These are phyloP conservation scores for Tolypocladium tundrense DNA, from an alignment of 2,329 filamentous ascomycete species.

Conservation along the genomic window DNA sequence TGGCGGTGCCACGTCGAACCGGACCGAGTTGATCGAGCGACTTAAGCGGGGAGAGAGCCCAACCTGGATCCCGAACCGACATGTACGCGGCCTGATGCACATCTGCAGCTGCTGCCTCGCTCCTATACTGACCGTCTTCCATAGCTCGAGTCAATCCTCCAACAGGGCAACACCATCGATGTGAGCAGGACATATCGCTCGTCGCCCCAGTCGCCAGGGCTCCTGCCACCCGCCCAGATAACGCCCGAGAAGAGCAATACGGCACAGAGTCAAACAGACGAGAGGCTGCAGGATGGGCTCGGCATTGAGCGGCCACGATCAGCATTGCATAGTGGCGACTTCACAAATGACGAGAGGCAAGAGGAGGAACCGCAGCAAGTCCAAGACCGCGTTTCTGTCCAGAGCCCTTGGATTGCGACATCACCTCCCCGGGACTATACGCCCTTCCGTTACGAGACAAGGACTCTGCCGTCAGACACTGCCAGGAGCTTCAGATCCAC, in stretches of 20 bases:
- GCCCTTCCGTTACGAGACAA: constrained; percentile 32
- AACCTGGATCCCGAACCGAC: constrained; percentile 58
- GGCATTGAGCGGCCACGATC: constrained; percentile 77
- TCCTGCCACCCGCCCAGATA: constrained; percentile 37
- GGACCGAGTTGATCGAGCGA: constrained; percentile 71
- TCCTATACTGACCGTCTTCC: not conserved
- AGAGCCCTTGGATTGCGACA: constrained; percentile 39
- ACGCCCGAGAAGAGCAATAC: constrained; percentile 32
- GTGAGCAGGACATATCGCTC: constrained; percentile 15
- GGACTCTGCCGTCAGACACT: constrained; percentile 18
- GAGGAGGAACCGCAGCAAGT: constrained; percentile 5
- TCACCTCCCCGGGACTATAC: constrained; percentile 44
- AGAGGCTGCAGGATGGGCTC: constrained; percentile 41
- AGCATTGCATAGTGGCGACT: constrained; percentile 58
- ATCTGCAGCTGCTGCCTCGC: not conserved
- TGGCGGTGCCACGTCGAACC: constrained; percentile 39
- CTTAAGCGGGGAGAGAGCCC: constrained; percentile 73
- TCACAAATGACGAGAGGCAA: constrained; percentile 33
- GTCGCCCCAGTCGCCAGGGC: constrained; percentile 24
- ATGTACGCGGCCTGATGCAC: constrained; percentile 31
- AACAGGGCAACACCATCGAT: constrained; percentile 9
- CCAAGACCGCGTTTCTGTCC: constrained; percentile 1
- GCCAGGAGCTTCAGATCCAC: constrained; percentile 30
- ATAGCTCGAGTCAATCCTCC: constrained; percentile 28
- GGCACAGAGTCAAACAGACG: constrained; percentile 16